These are phyloP conservation scores for Thermothelomyces thermophilus DNA, from an alignment of 2,329 filamentous ascomycete species.

Conservation along the genomic window DNA sequence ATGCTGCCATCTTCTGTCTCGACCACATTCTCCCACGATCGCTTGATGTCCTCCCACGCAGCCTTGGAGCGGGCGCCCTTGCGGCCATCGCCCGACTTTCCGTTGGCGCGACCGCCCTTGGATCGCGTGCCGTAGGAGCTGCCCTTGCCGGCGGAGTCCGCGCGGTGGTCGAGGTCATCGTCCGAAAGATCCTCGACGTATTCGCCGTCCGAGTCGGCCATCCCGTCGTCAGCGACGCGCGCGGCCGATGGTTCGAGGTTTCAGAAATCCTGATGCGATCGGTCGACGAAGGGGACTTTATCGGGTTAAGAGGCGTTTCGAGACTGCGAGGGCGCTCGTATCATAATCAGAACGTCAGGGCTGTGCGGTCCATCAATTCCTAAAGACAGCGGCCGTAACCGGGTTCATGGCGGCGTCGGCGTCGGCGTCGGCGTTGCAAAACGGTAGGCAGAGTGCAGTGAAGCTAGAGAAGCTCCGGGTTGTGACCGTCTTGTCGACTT, in stretches of 20 bases:
- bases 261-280: no score
- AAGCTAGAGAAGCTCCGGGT: background rate
- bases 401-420: background rate
- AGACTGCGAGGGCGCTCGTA: background rate
- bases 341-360: background rate
- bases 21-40: constrained; percentile 66
- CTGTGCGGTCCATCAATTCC: background rate
- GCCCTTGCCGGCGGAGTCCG: constrained; percentile 34
- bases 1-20: constrained; percentile 76
- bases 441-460: no score
- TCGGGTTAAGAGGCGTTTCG: background rate
- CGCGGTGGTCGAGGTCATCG: constrained; percentile 52
- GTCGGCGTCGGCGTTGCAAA: no score
- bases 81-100: constrained; percentile 25
- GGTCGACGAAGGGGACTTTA: background rate
- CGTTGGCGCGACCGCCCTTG: constrained; percentile 20
- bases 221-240: constrained; percentile 28
- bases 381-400: background rate
- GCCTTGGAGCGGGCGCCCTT: constrained; percentile 39
- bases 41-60: constrained; percentile 60
- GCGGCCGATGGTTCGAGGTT: background rate
- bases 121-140: constrained; percentile 28
- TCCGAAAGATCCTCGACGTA: constrained; percentile 60
- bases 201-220: constrained; percentile 70
- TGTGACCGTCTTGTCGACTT: constrained; percentile 4